Percentiles rank a stretch among this genome's conserved stretches.
These are phyloP conservation scores for Pythium brassicae DNA, from an alignment of 352 stramenopile species.

Conservation along the genomic window DNA sequence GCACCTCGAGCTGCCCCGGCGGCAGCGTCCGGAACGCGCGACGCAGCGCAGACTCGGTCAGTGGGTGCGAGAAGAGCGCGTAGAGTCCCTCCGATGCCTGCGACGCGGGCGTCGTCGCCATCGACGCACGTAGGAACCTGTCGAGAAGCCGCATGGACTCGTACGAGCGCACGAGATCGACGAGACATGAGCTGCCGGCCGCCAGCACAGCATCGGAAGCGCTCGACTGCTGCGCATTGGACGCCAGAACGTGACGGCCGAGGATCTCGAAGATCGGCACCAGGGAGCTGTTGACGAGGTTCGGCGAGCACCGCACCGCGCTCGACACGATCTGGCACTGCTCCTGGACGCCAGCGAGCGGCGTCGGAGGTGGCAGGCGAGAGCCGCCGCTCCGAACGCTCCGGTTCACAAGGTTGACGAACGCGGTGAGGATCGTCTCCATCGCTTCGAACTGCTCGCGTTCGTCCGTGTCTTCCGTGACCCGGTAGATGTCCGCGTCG, in stretches of 20 bases:
- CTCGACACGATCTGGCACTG: conserved; percentile 51
- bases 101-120: conserved; percentile 22
- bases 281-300: conserved; percentile 66
- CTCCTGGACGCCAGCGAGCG: conserved; percentile 12
- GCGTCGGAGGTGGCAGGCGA: not conserved
- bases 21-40: conserved; percentile 69
- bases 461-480: conserved; percentile 82
- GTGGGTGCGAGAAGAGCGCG: conserved; percentile 34
- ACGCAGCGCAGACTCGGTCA: conserved; percentile 47
- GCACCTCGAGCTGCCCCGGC: conserved; percentile 68
- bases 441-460: conserved; percentile 78
- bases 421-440: conserved; percentile 63
- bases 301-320: conserved; percentile 68
- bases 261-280: conserved; percentile 60
- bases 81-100: conserved; percentile 34
- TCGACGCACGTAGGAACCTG: conserved; percentile 33
- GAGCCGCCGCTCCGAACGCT: not conserved
- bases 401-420: conserved; percentile 25
- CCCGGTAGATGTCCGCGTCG: conserved; percentile 72
- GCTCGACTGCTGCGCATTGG: conserved; percentile 1
- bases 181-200: conserved; percentile 32
- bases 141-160: conserved; percentile 84
- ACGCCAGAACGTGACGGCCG: conserved; percentile 18
- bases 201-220: not conserved
- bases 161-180: conserved; percentile 66